Conservation (phyloP, 768 basidiomycete species). For the Macrocybe gigantea region DNA sequence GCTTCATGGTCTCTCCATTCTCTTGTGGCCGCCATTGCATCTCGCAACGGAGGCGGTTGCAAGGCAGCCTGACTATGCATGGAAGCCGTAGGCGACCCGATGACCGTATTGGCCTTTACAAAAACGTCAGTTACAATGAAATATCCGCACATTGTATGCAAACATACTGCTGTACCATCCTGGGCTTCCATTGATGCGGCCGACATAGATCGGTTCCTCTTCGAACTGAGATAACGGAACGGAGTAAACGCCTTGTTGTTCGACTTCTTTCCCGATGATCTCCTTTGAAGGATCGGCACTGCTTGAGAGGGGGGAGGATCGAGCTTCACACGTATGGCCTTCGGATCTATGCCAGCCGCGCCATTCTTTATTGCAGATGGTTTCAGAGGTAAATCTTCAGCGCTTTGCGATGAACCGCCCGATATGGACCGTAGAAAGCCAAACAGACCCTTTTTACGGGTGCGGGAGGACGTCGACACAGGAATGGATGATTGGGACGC, state of each 20-base stretch:
- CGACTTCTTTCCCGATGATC: conserved; percentile 30
- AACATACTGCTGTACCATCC: conserved; percentile 74
- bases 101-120: conserved; percentile 57
- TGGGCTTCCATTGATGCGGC: conserved; percentile 72
- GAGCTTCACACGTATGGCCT: conserved; percentile 8
- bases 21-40: conserved; percentile 56
- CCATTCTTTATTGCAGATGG: conserved; percentile 15
- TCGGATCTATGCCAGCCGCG: not conserved
- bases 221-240: conserved; percentile 54
- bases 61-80: conserved; percentile 48
- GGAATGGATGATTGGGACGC: conserved; percentile 32
- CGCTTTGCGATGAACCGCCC: conserved; percentile 13
- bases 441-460: conserved; percentile 34
- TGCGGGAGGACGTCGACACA: conserved; percentile 30
- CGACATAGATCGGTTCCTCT: conserved; percentile 63
- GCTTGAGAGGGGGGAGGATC: conserved; percentile 10
- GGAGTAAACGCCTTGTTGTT: conserved; percentile 50
- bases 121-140: conserved; percentile 6
- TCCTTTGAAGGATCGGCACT: conserved; percentile 23
- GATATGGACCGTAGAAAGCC: conserved; percentile 23
- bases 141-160: conserved; percentile 3
- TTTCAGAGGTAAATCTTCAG: conserved; percentile 13
- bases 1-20: conserved; percentile 71
- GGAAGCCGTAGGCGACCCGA: conserved; percentile 73
- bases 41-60: conserved; percentile 56